Evolutionary conservation across 2,329 filamentous ascomycete genomes (phyloP).

Genomic region (Colletotrichum truncatum): DNA sequence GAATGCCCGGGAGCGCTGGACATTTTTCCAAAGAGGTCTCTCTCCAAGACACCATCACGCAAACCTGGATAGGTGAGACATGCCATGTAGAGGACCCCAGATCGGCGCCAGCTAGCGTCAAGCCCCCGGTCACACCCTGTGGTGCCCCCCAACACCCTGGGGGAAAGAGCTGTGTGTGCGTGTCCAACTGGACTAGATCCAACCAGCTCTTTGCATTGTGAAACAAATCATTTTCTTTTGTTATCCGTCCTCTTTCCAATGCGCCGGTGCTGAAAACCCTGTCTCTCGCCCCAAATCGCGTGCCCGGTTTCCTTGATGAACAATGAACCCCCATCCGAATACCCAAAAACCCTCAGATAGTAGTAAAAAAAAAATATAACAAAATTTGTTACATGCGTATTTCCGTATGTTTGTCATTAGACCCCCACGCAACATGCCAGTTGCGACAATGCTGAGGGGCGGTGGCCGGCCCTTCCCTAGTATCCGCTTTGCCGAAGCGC

Average conservation of each 20-base stretch:
- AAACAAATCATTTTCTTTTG: slow-evolving; percentile 29
- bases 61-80: slow-evolving; percentile 2
- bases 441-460: slow-evolving; percentile 12
- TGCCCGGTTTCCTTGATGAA: slow-evolving; percentile 22
- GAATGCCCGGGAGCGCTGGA: neutral
- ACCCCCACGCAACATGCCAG: slow-evolving; percentile 17
- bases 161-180: too few species aligned
- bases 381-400: slow-evolving; percentile 27
- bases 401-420: slow-evolving; percentile 24
- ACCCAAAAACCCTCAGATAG: neutral
- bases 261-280: slow-evolving; percentile 27
- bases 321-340: slow-evolving; percentile 19
- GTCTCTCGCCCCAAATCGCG: slow-evolving; percentile 13
- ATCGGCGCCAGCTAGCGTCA: neutral
- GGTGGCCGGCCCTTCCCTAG: neutral
- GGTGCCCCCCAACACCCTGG: neutral
- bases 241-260: slow-evolving; percentile 26
- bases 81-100: slow-evolving; percentile 5
- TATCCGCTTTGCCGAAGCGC: slow-evolving; percentile 14
- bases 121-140: neutral
- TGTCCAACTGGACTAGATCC: slow-evolving; percentile 3
- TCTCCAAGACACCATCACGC: slow-evolving; percentile 1
- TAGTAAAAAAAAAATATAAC: too few species aligned
- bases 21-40: neutral
- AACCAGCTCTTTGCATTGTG: slow-evolving; percentile 15